Conservation (phyloP, 768 basidiomycete genomes). For the Boletellus sp. region DNA sequence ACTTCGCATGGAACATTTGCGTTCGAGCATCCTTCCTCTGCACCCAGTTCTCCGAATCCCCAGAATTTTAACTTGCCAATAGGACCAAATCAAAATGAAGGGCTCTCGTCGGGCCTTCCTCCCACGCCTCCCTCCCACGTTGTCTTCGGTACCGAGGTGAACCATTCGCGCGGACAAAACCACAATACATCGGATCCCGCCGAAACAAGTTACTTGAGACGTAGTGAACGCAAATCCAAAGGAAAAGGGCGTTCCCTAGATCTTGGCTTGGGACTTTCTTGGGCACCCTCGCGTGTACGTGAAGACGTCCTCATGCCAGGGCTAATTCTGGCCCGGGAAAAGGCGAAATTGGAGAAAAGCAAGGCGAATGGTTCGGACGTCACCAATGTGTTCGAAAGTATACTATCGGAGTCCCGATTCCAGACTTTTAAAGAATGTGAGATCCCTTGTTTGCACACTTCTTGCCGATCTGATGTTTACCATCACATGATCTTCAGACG, state of each 20-base stretch:
- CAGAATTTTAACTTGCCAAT: slow-evolving; percentile 17
- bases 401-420: slow-evolving; percentile 34
- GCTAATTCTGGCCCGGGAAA: slow-evolving; percentile 28
- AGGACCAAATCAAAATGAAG: slow-evolving; percentile 8
- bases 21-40: slow-evolving; percentile 66
- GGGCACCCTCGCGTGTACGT: slow-evolving; percentile 66
- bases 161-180: slow-evolving; percentile 24
- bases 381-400: slow-evolving; percentile 36
- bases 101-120: slow-evolving; percentile 6
- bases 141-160: slow-evolving; percentile 30
- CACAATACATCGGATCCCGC: slow-evolving; percentile 24
- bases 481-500: slow-evolving; percentile 41
- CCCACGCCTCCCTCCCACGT: slow-evolving; percentile 26
- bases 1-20: slow-evolving; percentile 58
- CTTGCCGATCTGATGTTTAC: slow-evolving; percentile 11
- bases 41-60: slow-evolving; percentile 36
- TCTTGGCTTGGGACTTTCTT: slow-evolving; percentile 63
- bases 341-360: slow-evolving; percentile 19
- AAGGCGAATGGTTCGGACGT: slow-evolving; percentile 30
- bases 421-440: slow-evolving; percentile 60
- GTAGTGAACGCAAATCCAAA: slow-evolving; percentile 25
- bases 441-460: slow-evolving; percentile 22
- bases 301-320: slow-evolving; percentile 62
- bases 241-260: slow-evolving; percentile 70
- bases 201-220: slow-evolving; percentile 10